Conservation (phyloP, 352 stramenopile genomes). For the Blastocystis sp. region DNA sequence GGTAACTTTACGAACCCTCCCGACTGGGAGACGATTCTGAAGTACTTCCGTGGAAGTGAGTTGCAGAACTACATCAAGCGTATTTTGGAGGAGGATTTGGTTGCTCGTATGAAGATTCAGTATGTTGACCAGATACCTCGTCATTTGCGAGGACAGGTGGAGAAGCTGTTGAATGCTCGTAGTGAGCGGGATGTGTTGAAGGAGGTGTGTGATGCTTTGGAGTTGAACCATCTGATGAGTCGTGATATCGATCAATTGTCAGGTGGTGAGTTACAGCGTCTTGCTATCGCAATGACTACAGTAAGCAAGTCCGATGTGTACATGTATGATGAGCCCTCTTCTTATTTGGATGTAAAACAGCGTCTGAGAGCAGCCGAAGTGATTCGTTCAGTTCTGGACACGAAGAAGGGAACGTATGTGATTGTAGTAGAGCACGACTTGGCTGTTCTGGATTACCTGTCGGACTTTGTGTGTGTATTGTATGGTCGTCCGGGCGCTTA, state of each 20-base stretch:
- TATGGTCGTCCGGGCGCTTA: conserved; percentile 94
- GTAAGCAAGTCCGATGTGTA: conserved; percentile 94
- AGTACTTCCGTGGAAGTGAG: conserved; percentile 90
- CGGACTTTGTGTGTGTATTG: conserved; percentile 97
- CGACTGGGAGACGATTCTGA: conserved; percentile 97
- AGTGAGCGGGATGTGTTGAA: conserved; percentile 22
- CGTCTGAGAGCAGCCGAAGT: conserved; percentile 91
- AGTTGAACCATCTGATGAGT: conserved; percentile 91
- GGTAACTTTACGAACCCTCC: conserved; percentile 84
- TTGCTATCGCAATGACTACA: conserved; percentile 90
- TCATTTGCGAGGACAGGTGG: conserved; percentile 64
- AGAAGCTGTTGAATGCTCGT: conserved; percentile 10
- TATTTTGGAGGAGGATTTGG: conserved; percentile 96
- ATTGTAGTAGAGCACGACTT: conserved; percentile 99
- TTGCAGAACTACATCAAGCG: conserved; percentile 99
- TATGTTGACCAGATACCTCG: conserved; percentile 98
- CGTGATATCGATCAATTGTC: conserved; percentile 86
- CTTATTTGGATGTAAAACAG: conserved; percentile 98
- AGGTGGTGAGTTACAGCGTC: conserved; percentile 96
- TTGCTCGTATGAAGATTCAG: conserved; percentile 98
- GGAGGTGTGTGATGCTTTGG: conserved; percentile 70
- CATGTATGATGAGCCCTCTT: conserved; percentile 99
- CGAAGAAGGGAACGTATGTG: conserved; percentile 77
- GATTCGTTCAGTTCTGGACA: conserved; percentile 87
- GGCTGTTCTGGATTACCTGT: conserved; percentile 97